Conservation (phyloP, 257 asterid species). For the Perilla frutescens region DNA sequence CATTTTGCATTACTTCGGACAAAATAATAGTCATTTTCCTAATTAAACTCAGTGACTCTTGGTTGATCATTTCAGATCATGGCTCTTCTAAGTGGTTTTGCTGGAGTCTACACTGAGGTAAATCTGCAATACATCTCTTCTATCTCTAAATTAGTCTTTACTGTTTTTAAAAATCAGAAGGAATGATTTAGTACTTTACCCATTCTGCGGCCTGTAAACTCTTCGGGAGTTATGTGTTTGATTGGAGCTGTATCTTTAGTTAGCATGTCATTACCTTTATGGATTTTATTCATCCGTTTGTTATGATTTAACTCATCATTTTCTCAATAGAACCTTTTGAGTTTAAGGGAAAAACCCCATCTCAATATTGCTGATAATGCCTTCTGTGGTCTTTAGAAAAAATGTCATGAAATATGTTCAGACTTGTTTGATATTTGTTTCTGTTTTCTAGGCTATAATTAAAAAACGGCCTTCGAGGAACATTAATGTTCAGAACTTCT, state of each 20-base stretch:
- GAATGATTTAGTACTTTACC: constrained; percentile 12
- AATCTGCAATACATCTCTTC: constrained; percentile 30
- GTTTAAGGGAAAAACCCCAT: too few relatives aligned
- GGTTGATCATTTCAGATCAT: constrained; percentile 65
- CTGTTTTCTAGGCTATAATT: constrained; percentile 74
- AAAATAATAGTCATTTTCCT: background rate
- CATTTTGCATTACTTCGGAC: constrained; percentile 9
- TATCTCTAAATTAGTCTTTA: constrained; percentile 22
- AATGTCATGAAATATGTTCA: too few relatives aligned
- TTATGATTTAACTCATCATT: too few relatives aligned
- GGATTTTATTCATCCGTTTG: too few relatives aligned
- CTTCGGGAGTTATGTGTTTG: too few relatives aligned
- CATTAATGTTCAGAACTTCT: constrained; percentile 97
- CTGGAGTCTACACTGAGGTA: constrained; percentile 99
- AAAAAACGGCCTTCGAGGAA: constrained; percentile 96
- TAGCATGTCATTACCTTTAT: too few relatives aligned
- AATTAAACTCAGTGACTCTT: constrained; percentile 24
- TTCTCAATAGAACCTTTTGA: too few relatives aligned
- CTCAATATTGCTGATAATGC: too few relatives aligned
- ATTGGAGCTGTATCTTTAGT: too few relatives aligned
- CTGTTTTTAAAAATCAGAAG: background rate
- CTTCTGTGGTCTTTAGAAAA: too few relatives aligned
- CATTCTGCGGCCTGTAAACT: too few relatives aligned
- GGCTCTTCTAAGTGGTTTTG: constrained; percentile 99
- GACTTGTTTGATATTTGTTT: constrained; percentile 37